phyloP scores from a whole-genome alignment of 2,329 filamentous ascomycete species.

The Trichoderma gracile region DNA sequence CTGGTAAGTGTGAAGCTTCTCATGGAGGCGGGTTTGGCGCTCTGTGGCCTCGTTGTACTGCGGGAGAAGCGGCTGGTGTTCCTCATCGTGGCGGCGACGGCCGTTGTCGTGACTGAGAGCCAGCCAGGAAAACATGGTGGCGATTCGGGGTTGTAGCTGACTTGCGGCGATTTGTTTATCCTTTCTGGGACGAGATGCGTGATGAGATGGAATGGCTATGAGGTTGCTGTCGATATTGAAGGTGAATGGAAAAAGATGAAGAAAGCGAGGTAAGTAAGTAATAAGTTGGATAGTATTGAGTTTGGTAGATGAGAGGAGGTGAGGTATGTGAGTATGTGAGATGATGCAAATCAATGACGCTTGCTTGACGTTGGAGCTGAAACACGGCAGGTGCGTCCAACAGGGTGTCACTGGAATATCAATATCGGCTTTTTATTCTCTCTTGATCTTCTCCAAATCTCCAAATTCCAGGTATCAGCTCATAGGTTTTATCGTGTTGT shows the following conservation, averaged over 20 bases:
- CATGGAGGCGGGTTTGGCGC: conserved; percentile 74
- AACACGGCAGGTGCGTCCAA: not conserved
- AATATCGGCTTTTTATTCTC: not conserved
- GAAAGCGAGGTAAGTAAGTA: too few relatives aligned
- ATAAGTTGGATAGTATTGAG: too few relatives aligned
- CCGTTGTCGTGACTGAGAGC: conserved; percentile 29
- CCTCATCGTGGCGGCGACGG: conserved; percentile 49
- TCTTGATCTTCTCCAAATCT: too few relatives aligned
- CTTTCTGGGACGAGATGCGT: not conserved
- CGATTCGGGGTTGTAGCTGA: not conserved
- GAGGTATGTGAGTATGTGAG: not conserved
- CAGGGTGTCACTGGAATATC: not conserved
- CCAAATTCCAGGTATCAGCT: too few relatives aligned
- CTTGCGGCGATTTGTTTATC: too few relatives aligned
- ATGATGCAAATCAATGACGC: not conserved
- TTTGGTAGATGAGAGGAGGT: not conserved
- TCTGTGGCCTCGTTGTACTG: conserved; percentile 84
- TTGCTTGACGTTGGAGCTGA: not conserved
- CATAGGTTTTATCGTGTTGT: too few relatives aligned
- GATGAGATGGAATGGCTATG: not conserved
- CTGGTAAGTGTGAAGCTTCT: conserved; percentile 92
- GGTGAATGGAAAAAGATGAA: too few relatives aligned
- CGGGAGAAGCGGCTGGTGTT: conserved; percentile 77
- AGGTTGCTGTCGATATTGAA: too few relatives aligned
- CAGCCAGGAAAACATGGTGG: conserved; percentile 25